Conservation (phyloP, 805 yeast genomes). For the Teunomyces aglyptinius region DNA sequence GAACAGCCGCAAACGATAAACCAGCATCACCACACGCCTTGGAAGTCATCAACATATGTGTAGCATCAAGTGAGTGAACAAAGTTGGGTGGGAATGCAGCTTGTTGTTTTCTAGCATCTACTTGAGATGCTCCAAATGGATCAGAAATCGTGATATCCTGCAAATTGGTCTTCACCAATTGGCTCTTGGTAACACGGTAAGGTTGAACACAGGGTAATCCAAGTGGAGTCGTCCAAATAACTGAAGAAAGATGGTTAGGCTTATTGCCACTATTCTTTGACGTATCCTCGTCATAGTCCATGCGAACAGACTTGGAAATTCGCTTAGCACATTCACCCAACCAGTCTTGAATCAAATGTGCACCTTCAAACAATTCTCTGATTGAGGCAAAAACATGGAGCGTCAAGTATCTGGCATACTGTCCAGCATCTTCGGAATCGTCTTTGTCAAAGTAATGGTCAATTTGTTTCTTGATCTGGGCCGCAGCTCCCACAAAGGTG, state of each 20-base stretch:
- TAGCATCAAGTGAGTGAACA: constrained; percentile 93
- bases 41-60: constrained; percentile 93
- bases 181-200: constrained; percentile 66
- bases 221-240: constrained; percentile 96
- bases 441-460: constrained; percentile 54
- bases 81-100: constrained; percentile 95
- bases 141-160: constrained; percentile 86
- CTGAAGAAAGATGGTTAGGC: constrained; percentile 75
- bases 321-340: constrained; percentile 79
- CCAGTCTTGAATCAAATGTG: constrained; percentile 97
- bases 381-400: constrained; percentile 77
- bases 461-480: constrained; percentile 80
- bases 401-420: constrained; percentile 63
- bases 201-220: constrained; percentile 98
- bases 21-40: constrained; percentile 63
- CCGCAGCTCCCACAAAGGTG: constrained; percentile 88
- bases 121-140: constrained; percentile 80
- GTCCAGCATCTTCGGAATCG: constrained; percentile 36
- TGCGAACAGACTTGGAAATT: constrained; percentile 72
- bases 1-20: constrained; percentile 87
- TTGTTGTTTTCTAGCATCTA: constrained; percentile 84
- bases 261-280: constrained; percentile 27
- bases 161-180: constrained; percentile 72
- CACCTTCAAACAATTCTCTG: constrained; percentile 83
- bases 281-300: constrained; percentile 51